phyloP scores from a whole-genome alignment of 768 basidiomycete species.

The Lactarius sanguifluus region DNA sequence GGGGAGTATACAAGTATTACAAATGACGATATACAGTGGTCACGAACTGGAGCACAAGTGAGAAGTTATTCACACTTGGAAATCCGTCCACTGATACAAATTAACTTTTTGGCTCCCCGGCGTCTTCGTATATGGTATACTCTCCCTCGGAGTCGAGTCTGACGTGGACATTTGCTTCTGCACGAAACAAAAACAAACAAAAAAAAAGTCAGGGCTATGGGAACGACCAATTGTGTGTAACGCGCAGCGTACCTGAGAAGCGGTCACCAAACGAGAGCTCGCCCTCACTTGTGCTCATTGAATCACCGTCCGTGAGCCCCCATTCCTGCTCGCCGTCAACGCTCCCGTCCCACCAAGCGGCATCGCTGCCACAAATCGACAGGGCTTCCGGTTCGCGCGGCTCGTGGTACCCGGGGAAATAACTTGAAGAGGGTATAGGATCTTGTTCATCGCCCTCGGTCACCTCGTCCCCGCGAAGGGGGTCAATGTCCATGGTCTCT shows the following conservation, averaged over 20 bases:
- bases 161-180: constrained; percentile 25
- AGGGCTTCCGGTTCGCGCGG: constrained; percentile 28
- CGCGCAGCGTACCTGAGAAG: constrained; percentile 14
- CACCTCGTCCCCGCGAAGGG: constrained; percentile 33
- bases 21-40: constrained; percentile 19
- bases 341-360: constrained; percentile 22
- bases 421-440: background rate
- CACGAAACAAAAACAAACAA: background rate
- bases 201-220: background rate
- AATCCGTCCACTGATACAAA: background rate
- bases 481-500: constrained; percentile 32
- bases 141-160: constrained; percentile 28
- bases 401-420: background rate
- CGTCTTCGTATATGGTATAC: constrained; percentile 26
- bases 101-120: constrained; percentile 15
- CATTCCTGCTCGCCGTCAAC: constrained; percentile 22
- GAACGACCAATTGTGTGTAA: background rate
- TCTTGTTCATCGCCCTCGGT: constrained; percentile 46
- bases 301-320: constrained; percentile 29
- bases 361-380: constrained; percentile 20
- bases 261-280: constrained; percentile 22
- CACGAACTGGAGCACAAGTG: background rate
- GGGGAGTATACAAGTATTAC: constrained; percentile 16
- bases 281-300: constrained; percentile 30
- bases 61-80: background rate